Percentiles rank a stretch among this genome's conserved stretches.
phyloP scores from a whole-genome alignment of 768 basidiomycete species.

The Suillus discolor region DNA sequence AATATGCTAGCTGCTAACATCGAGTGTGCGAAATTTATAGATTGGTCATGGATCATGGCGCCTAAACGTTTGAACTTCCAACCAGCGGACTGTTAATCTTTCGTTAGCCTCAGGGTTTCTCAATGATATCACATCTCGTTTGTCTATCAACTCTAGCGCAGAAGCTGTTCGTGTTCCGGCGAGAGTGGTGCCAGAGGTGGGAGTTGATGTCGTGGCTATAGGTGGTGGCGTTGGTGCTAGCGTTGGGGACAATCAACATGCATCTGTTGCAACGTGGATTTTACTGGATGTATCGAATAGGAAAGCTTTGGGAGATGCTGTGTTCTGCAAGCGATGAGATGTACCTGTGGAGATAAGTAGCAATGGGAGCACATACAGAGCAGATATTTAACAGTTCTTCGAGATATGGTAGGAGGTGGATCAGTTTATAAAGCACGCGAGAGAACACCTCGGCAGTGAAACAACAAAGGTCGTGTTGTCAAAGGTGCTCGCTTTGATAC shows the following conservation, averaged over 20 bases:
- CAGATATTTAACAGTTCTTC: conserved; percentile 88
- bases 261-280: conserved; percentile 92
- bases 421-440: conserved; percentile 82
- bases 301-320: conserved; percentile 91
- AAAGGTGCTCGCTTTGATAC: no score
- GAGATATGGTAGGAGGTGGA: conserved; percentile 81
- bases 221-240: conserved; percentile 13
- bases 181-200: not conserved
- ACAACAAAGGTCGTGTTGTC: no score
- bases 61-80: no score
- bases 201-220: not conserved
- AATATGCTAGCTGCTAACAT: no score
- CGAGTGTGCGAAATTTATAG: no score
- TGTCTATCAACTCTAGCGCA: no score
- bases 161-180: not conserved
- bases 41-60: no score
- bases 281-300: conserved; percentile 86
- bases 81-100: no score
- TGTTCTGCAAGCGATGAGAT: conserved; percentile 57
- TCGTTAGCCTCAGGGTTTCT: no score
- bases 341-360: not conserved
- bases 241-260: conserved; percentile 34
- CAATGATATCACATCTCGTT: no score
- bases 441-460: no score
- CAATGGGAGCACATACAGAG: conserved; percentile 48